Evolutionary conservation across 2,329 filamentous ascomycete species (phyloP), one percentile per base, ranked within the genome.

Genomic region (Cytospora mali): DNA sequence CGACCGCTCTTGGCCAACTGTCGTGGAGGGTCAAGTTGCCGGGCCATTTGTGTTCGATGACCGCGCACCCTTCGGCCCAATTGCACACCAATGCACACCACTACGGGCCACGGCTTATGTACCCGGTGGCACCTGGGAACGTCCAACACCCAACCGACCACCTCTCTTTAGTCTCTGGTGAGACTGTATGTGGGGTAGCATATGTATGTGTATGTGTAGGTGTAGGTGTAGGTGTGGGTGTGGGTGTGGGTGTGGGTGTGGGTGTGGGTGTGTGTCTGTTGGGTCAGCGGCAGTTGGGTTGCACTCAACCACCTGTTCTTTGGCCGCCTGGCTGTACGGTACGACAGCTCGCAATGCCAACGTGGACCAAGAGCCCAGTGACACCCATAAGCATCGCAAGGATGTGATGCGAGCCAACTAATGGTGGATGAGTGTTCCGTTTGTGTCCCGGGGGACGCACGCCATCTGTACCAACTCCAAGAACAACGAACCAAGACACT

Each of bases 271-370:
- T n/a, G n/a, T n/a, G n/a, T n/a, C n/a, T 46, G 42, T 33, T 53
- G n/a, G 28, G 51, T 11, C 27, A 31, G 57, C 50, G 50, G 57
- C 49, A 46, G 33, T 27, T 59, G 57, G 25, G 57, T 59, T 31
- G 33, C 49, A 59, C 25, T 53, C 57, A 59, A 53, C 50, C 39
- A 21, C 39, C 33, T n/a, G 29, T 53, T 53, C 31, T 33, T 29
- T 27, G 9, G 42, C 56, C 49, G 33, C 31, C n/a, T 48, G 27
- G 35, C n/a, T 48, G 27, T 25, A 54, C 54, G 50, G 25, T n/a
- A 52, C 57, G 9, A 29, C 29, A 31, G 35, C 49, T 60, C 39
- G 35, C 33, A 60, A 46, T 21, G n/a, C 48, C 50, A 25, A 54
- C 18, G 18, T 54, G 50, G 35, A 54, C 31, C 50, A 25, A 27